A percentile compares a stretch with the other conserved stretches of the same genome.
phyloP scores from a whole-genome alignment of 371 early-diverging fungal genomes.

The Nematocida parisii region DNA sequence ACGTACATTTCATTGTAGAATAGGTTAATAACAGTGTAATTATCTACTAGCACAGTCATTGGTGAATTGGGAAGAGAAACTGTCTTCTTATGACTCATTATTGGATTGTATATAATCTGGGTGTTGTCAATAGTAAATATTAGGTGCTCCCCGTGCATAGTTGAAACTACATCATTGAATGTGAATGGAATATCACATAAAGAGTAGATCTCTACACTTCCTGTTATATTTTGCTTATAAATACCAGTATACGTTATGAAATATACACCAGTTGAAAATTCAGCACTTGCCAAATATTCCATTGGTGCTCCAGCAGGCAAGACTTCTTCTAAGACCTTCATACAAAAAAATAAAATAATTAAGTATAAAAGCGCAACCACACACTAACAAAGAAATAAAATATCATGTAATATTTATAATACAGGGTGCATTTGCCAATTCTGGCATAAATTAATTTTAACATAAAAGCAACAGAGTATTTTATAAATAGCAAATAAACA shows the following conservation, averaged over 20 bases:
- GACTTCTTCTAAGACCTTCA: constrained; percentile 21
- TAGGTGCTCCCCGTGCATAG: constrained; percentile 33
- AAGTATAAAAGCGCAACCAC: no score
- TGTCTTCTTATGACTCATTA: background rate
- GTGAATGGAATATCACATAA: background rate
- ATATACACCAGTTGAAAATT: constrained; percentile 26
- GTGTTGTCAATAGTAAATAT: constrained; percentile 7
- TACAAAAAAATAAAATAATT: background rate
- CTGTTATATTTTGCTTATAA: constrained; percentile 27
- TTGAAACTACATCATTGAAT: background rate
- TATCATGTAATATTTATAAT: no score
- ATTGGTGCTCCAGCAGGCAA: background rate
- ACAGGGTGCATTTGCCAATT: no score
- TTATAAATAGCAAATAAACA: no score
- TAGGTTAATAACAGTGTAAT: background rate
- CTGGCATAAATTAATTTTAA: no score
- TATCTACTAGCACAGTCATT: background rate
- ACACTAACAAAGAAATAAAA: no score
- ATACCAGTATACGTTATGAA: constrained; percentile 19
- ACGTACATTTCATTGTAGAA: constrained; percentile 7
- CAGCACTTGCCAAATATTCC: constrained; percentile 27
- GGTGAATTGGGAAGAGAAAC: background rate
- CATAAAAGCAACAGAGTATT: no score
- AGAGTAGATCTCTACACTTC: background rate
- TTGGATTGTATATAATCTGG: background rate